Conservation (phyloP, 208 protist species). For the Trypanosomatidae sp. region DNA sequence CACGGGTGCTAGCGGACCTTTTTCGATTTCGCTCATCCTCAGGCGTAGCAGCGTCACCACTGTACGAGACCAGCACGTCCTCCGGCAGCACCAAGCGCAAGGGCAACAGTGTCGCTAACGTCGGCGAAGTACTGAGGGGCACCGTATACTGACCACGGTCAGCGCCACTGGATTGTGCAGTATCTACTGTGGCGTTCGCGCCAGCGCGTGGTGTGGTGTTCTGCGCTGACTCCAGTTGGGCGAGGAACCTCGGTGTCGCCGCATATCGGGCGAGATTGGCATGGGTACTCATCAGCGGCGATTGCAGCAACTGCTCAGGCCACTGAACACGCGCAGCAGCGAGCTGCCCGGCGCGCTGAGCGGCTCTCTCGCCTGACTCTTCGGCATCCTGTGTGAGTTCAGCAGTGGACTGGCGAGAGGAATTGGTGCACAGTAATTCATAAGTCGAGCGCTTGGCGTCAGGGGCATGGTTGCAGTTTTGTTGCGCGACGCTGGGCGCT, state of each 20-base stretch:
- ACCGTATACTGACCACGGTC: background rate
- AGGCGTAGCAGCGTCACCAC: background rate
- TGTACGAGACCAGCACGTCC: conserved; percentile 7
- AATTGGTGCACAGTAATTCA: background rate
- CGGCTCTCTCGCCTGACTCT: background rate
- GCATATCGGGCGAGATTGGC: conserved; percentile 7
- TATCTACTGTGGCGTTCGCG: background rate
- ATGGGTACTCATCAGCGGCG: conserved; percentile 18
- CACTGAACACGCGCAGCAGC: conserved; percentile 16
- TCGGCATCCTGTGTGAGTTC: conserved; percentile 4
- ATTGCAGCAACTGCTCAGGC: conserved; percentile 20
- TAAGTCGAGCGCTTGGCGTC: background rate
- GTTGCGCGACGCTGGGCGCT: background rate
- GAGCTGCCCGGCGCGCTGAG: conserved; percentile 5
- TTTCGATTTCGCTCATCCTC: background rate
- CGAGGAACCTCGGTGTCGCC: background rate
- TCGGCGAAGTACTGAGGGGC: background rate
- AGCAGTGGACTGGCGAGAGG: background rate
- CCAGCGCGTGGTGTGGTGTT: background rate
- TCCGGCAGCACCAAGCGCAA: background rate
- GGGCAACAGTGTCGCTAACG: background rate
- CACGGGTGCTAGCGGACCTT: background rate
- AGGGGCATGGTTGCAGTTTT: background rate
- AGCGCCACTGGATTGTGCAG: background rate
- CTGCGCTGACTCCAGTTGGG: background rate